phyloP scores from a whole-genome alignment of 1,284 basidiomycete species.

The Meripilus lineatus region DNA sequence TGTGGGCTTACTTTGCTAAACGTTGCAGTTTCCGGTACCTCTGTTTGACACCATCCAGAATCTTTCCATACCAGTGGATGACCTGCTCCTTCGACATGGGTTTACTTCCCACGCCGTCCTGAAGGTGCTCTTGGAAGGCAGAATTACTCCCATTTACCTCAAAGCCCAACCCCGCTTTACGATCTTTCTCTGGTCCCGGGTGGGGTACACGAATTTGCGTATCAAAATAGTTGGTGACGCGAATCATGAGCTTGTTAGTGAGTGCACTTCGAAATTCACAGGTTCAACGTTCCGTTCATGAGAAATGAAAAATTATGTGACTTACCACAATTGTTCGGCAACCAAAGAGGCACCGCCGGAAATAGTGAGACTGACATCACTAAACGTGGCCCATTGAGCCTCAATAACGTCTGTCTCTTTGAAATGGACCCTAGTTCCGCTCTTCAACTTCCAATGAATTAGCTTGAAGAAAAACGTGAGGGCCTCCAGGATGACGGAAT shows the following conservation, averaged over 20 bases:
- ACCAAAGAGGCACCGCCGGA: slow-evolving; percentile 89
- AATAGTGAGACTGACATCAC: slow-evolving; percentile 88
- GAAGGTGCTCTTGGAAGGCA: slow-evolving; percentile 21
- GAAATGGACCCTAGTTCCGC: slow-evolving; percentile 90
- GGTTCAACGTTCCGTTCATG: too few species aligned
- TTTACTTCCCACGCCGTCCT: slow-evolving; percentile 17
- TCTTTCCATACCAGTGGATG: slow-evolving; percentile 87
- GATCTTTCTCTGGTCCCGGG: slow-evolving; percentile 16
- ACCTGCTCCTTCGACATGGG: slow-evolving; percentile 80
- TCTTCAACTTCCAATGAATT: slow-evolving; percentile 94
- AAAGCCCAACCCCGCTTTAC: slow-evolving; percentile 11
- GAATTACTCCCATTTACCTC: slow-evolving; percentile 11
- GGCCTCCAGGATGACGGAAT: slow-evolving; percentile 84
- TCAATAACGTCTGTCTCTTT: slow-evolving; percentile 98
- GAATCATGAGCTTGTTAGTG: slow-evolving; percentile 86
- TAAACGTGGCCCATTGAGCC: slow-evolving; percentile 94
- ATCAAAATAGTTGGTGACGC: slow-evolving; percentile 92
- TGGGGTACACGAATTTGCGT: slow-evolving; percentile 84
- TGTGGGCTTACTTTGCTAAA: slow-evolving; percentile 69
- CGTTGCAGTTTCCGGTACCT: slow-evolving; percentile 93
- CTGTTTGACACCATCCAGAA: slow-evolving; percentile 90
- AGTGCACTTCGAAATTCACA: slow-evolving; percentile 61
- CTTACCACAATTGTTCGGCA: slow-evolving; percentile 89
- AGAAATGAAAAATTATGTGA: slow-evolving; percentile 5
- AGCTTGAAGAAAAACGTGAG: slow-evolving; percentile 91